phyloP scores from a whole-genome alignment of 495 filamentous ascomycete species.

The Lophiostoma macrostomum region DNA sequence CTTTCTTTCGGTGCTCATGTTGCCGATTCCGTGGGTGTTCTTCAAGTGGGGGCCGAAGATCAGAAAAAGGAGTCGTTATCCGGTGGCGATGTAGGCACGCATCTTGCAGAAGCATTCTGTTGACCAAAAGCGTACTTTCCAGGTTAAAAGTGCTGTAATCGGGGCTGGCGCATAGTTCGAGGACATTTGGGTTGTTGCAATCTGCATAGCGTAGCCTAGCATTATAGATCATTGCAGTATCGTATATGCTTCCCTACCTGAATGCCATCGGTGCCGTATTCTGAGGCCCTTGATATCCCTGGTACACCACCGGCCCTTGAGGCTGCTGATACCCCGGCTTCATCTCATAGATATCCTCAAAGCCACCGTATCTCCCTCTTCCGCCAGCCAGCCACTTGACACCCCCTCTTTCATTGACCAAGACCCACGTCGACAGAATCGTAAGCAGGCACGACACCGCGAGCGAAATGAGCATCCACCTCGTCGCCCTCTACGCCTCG shows the following conservation, averaged over 20 bases:
- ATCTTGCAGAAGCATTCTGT: too few relatives aligned
- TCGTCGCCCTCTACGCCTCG: conserved; percentile 11
- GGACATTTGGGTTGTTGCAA: too few relatives aligned
- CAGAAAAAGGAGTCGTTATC: conserved; percentile 31
- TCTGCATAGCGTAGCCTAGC: too few relatives aligned
- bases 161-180: too few relatives aligned
- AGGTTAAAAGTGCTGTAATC: too few relatives aligned
- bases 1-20: conserved; percentile 42
- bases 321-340: too few relatives aligned
- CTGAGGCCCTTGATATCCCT: too few relatives aligned
- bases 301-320: too few relatives aligned
- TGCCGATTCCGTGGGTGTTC: conserved; percentile 46
- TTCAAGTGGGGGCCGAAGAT: conserved; percentile 41
- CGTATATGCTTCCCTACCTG: too few relatives aligned
- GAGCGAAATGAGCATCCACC: conserved; percentile 19
- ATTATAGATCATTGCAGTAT: too few relatives aligned
- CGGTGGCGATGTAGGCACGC: conserved; percentile 13
- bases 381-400: conserved; percentile 16
- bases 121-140: too few relatives aligned
- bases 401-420: conserved; percentile 11
- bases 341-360: conserved; percentile 12
- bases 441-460: conserved; percentile 3
- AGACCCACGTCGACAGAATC: conserved; percentile 3
- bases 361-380: conserved; percentile 16
- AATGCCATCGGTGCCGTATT: too few relatives aligned